These are phyloP conservation scores for Xerophyta viscosa DNA, from an alignment of 106 monocot genomes.

Conservation along the genomic window DNA sequence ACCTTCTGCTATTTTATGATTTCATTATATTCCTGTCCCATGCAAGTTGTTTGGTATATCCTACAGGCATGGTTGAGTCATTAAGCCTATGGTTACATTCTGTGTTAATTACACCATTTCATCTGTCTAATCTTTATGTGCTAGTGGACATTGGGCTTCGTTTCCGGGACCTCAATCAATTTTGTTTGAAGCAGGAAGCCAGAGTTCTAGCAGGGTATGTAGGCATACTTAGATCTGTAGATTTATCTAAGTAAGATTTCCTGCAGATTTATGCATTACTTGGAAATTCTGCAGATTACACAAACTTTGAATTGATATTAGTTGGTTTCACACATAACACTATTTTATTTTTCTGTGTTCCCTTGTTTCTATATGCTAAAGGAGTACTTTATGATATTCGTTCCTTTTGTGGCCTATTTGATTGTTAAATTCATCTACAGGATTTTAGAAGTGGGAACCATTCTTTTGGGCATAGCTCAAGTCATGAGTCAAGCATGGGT, in stretches of 20 bases:
- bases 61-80: no score
- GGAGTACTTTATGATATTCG: no score
- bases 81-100: no score
- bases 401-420: background rate
- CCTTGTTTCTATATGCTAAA: no score
- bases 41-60: no score
- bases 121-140: slow-evolving; percentile 4
- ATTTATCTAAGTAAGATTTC: no score
- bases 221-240: background rate
- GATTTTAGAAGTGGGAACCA: slow-evolving; percentile 52
- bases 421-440: slow-evolving; percentile 16
- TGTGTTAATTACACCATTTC: no score
- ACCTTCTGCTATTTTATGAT: no score
- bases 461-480: slow-evolving; percentile 38
- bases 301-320: background rate
- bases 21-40: no score
- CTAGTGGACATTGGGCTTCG: slow-evolving; percentile 74
- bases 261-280: no score
- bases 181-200: slow-evolving; percentile 60
- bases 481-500: slow-evolving; percentile 54
- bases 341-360: no score
- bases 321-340: background rate
- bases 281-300: no score
- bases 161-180: slow-evolving; percentile 39
- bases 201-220: slow-evolving; percentile 80